Percentiles rank a stretch among this genome's conserved stretches.
Evolutionary conservation across 202 grass and related monocot species (phyloP).

Genomic region (Setaria viridis): DNA sequence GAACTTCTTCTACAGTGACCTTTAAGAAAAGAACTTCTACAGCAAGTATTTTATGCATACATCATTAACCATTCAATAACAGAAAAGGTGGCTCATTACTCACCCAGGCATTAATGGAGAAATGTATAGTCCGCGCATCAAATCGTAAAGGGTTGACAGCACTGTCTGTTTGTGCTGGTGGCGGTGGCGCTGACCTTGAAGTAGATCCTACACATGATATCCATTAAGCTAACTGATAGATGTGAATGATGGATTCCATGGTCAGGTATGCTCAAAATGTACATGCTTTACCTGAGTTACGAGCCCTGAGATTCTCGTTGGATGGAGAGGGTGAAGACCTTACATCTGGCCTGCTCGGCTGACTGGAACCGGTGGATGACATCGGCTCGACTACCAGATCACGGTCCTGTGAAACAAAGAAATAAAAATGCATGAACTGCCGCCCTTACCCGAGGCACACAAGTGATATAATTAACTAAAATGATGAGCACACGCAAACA

Average conservation of each 20-base stretch:
- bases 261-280: background rate
- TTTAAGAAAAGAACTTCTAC: too few relatives aligned
- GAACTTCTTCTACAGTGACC: background rate
- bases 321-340: constrained; percentile 61
- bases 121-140: constrained; percentile 77
- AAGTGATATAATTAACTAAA: background rate
- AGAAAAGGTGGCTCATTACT: constrained; percentile 11
- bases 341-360: constrained; percentile 51
- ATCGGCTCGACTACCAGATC: constrained; percentile 69
- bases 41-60: constrained; percentile 13
- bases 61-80: constrained; percentile 1
- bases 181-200: constrained; percentile 50
- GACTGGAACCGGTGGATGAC: constrained; percentile 51
- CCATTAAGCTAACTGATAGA: constrained; percentile 32
- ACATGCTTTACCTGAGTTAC: constrained; percentile 66
- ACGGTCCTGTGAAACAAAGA: constrained; percentile 52
- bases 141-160: constrained; percentile 61
- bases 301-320: constrained; percentile 53
- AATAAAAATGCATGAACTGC: constrained; percentile 23
- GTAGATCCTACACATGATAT: constrained; percentile 52
- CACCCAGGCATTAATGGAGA: constrained; percentile 94
- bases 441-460: background rate
- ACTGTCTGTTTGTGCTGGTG: constrained; percentile 36
- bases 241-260: background rate
- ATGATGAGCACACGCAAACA: background rate